Evolutionary conservation across 352 stramenopile genomes (phyloP), one percentile per base, ranked within the genome.

Genomic region (Phytophthora ramorum): DNA sequence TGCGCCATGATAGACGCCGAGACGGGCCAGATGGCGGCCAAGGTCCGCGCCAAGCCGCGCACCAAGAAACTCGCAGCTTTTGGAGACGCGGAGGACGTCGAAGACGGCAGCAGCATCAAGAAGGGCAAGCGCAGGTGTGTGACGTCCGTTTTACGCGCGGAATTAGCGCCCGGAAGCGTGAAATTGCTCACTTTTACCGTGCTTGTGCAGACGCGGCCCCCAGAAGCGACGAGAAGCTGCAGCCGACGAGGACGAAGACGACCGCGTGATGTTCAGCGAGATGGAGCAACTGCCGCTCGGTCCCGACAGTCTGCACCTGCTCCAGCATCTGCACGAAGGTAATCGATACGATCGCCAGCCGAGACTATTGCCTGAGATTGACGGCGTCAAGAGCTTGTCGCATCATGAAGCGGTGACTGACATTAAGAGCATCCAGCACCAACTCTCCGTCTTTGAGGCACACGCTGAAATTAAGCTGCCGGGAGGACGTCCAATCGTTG

Each of bases 381-480:
- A 73, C n/a, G 79, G 81, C 44, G 77, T 92, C 47, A 77, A 77
- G 40, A 63, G 70, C 49, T 67, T 92, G 6, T 75, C 79, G 7
- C 52, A 54, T 7, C 78, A 74, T 9, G 84, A 92, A 47, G 76
- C 79, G 14, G 73, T 79, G 51, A 48, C 64, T 14, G 84, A 92
- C 57, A 63, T 92, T n/a, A 87, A 82, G 69, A 66, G 53, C 26
- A 88, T 92, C 12, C 71, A 86, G 59, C 73, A 73, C 7, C 65
- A 85, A 20, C 61, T 92, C 32, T 46, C 54, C 4, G 63, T 66
- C 8, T 92, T 88, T 28, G 83, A 92, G 60, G 45, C 66, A 24
- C 66, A 75, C 14, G 52, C 64, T 0, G 63, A 59, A 3, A 61
- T 72, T 32, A 64, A 71, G 22, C 8, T 76, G n/a, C 48, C 62